Percentiles rank a stretch among this genome's conserved stretches.
These are phyloP conservation scores for Teratosphaeria viscida DNA, from an alignment of 2,329 filamentous ascomycete species.

Conservation along the genomic window DNA sequence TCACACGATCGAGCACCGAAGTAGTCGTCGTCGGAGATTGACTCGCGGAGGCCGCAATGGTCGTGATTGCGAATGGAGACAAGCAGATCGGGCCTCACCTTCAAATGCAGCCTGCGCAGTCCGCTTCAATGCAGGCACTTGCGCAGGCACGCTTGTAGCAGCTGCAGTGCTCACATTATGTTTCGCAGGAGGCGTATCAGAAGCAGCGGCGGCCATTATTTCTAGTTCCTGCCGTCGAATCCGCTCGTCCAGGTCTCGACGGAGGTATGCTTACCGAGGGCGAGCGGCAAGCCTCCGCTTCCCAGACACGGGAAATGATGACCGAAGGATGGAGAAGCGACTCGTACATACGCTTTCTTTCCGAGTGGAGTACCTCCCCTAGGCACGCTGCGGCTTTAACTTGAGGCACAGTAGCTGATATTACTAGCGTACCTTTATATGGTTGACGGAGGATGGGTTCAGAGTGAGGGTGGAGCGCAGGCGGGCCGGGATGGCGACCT, in stretches of 20 bases:
- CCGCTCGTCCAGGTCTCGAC: background rate
- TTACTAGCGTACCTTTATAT: background rate
- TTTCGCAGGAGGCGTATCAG: background rate
- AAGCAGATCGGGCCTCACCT: constrained; percentile 15
- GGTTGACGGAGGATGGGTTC: background rate
- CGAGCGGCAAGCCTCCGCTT: background rate
- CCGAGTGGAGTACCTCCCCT: background rate
- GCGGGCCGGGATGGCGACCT: constrained; percentile 1
- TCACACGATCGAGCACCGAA: background rate
- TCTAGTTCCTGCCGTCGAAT: background rate
- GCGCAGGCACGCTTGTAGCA: constrained; percentile 6
- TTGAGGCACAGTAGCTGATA: background rate
- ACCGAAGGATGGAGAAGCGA: background rate
- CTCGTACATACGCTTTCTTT: background rate
- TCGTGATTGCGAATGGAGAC: background rate
- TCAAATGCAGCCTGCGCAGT: constrained; percentile 32
- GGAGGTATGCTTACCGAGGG: background rate
- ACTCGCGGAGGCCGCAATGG: background rate
- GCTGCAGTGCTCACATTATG: background rate
- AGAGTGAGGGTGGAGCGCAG: background rate
- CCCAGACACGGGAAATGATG: background rate
- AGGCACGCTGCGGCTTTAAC: background rate
- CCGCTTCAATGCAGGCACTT: constrained; percentile 20
- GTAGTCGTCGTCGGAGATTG: background rate
- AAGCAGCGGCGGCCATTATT: background rate